A percentile compares a stretch with the other conserved stretches of the same genome.
Conservation (phyloP, 2,329 filamentous ascomycete species). For the Fusarium haematococcum region DNA sequence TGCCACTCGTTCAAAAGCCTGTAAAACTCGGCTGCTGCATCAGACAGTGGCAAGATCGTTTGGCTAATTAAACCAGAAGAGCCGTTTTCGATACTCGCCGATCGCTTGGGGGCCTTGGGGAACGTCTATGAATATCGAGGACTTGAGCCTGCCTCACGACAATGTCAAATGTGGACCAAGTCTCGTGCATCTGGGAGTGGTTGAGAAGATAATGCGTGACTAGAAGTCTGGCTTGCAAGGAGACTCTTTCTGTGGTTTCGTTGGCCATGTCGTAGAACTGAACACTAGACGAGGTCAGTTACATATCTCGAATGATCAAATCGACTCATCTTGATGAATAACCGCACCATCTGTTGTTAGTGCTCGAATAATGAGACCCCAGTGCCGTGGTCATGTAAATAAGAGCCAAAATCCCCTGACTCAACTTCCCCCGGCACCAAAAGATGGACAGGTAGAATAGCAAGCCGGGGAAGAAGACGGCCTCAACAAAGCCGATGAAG, state of each 20-base stretch:
- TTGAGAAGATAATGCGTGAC: neutral
- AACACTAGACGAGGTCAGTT: neutral
- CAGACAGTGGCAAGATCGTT: neutral
- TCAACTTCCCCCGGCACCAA: neutral
- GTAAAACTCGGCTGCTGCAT: neutral
- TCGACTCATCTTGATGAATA: neutral
- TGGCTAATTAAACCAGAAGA: neutral
- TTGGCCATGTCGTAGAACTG: neutral
- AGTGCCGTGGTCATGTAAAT: neutral
- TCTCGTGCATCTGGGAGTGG: neutral
- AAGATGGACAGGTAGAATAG: neutral
- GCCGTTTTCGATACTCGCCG: neutral
- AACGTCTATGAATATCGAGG: neutral
- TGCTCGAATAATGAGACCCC: neutral
- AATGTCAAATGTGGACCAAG: neutral
- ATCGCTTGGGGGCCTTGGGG: neutral
- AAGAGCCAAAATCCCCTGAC: neutral
- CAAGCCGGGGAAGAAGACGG: neutral
- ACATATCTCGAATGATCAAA: rapidly evolving
- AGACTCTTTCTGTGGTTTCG: neutral
- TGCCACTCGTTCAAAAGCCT: neutral
- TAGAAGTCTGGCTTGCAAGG: neutral
- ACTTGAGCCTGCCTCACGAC: neutral
- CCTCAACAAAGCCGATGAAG: neutral
- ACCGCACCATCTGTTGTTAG: neutral